Conservation (phyloP, 257 asterid species). For the Ajuga chamaepitys region DNA sequence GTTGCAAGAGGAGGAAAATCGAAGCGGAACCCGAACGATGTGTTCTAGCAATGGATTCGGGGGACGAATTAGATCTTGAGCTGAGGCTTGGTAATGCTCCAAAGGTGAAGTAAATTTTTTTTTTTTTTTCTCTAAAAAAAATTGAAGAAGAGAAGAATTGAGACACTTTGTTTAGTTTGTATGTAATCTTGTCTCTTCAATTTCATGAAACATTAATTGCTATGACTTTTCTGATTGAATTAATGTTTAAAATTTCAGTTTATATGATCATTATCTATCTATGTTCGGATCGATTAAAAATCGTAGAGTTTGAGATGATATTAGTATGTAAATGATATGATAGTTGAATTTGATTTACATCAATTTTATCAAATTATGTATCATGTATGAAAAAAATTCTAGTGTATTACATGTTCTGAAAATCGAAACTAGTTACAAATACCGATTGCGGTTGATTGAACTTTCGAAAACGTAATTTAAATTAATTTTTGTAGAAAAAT, state of each 20-base stretch:
- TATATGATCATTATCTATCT: neutral
- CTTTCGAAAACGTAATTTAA: too few relatives aligned
- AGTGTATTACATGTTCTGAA: too few relatives aligned
- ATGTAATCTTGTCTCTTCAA: slow-evolving; percentile 11
- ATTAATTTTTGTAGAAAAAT: too few relatives aligned
- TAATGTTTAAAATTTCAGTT: neutral
- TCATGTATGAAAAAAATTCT: too few relatives aligned
- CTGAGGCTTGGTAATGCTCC: slow-evolving; percentile 84
- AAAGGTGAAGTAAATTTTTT: slow-evolving; percentile 27
- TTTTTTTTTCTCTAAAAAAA: neutral
- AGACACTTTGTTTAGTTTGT: slow-evolving; percentile 10
- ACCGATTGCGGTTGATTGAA: too few relatives aligned
- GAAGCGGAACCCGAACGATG: slow-evolving; percentile 33
- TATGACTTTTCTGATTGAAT: slow-evolving; percentile 2
- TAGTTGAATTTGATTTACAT: too few relatives aligned
- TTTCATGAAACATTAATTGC: slow-evolving; percentile 6
- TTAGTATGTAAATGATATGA: too few relatives aligned
- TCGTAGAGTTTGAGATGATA: neutral
- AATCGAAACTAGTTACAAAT: too few relatives aligned
- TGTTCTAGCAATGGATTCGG: slow-evolving; percentile 13
- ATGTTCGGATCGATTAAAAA: neutral
- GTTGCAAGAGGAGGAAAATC: slow-evolving; percentile 55
- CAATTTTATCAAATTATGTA: too few relatives aligned
- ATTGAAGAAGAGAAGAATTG: neutral
- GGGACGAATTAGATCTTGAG: slow-evolving; percentile 85